Conservation (phyloP, 2,329 filamentous ascomycete genomes). For the Alternaria longipes region DNA sequence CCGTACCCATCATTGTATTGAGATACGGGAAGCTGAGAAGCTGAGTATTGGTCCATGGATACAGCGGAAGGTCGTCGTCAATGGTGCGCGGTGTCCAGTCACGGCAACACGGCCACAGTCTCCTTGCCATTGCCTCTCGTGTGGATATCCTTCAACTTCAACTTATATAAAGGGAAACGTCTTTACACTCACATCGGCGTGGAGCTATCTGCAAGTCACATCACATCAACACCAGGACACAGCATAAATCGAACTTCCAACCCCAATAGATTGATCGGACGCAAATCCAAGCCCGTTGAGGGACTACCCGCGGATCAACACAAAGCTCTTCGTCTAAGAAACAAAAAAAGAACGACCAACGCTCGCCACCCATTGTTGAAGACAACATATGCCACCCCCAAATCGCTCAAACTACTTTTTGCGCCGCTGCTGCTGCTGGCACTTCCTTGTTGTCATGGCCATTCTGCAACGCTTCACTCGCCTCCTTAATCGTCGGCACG, state of each 20-base stretch:
- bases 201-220: background rate
- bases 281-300: conserved; percentile 9
- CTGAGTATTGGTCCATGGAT: too few species aligned
- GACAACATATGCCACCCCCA: background rate
- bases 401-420: background rate
- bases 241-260: too few species aligned
- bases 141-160: too few species aligned
- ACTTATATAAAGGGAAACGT: background rate
- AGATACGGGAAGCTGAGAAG: too few species aligned
- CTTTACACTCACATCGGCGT: background rate
- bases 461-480: conserved; percentile 6
- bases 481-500: conserved; percentile 16
- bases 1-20: too few species aligned
- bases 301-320: background rate
- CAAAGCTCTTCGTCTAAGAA: background rate
- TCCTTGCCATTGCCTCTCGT: too few species aligned
- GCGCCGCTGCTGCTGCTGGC: too few species aligned
- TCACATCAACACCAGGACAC: background rate
- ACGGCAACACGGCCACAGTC: too few species aligned
- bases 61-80: too few species aligned
- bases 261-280: background rate
- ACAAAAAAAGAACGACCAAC: background rate
- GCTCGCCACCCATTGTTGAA: conserved; percentile 6
- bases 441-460: background rate
- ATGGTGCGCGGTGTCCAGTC: too few species aligned